phyloP scores from a whole-genome alignment of 2,329 filamentous ascomycete genomes.

The Davidsoniella virescens region DNA sequence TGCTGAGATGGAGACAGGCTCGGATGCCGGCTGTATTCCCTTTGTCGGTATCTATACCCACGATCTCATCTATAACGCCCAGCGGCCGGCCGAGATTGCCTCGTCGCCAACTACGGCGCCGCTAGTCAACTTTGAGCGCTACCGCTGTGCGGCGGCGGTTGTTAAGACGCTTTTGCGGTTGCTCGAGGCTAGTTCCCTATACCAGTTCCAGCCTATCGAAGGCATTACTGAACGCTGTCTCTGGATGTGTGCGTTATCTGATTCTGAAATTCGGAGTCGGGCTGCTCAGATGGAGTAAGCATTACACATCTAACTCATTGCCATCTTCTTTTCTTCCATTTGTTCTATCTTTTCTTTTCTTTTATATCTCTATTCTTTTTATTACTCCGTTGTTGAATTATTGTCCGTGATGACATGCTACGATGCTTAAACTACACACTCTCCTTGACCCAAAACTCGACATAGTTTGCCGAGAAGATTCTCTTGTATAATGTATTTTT shows the following conservation, averaged over 20 bases:
- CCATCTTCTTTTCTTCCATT: neutral
- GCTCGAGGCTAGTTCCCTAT: conserved; percentile 63
- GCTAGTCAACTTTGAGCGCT: conserved; percentile 70
- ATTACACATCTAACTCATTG: neutral
- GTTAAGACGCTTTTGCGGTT: conserved; percentile 66
- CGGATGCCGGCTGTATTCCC: conserved; percentile 60
- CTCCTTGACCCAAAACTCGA: neutral
- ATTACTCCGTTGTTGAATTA: neutral
- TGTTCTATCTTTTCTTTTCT: conserved; percentile 1
- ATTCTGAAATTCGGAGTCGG: conserved; percentile 52
- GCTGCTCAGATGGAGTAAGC: conserved; percentile 32
- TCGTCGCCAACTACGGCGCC: conserved; percentile 49
- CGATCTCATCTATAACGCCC: conserved; percentile 66
- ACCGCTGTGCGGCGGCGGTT: conserved; percentile 56
- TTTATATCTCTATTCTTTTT: conserved; percentile 5
- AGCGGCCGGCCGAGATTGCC: conserved; percentile 59
- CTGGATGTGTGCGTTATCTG: conserved; percentile 66
- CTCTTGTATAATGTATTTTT: conserved; percentile 1
- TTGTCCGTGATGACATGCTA: neutral
- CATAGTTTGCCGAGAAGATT: neutral
- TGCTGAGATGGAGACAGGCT: conserved; percentile 58
- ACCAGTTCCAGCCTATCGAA: conserved; percentile 57
- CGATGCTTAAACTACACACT: neutral
- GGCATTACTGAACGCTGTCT: conserved; percentile 65
- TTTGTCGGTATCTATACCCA: conserved; percentile 76